Evolutionary conservation across 177 flowering plant species (phyloP), one percentile per base, ranked within the genome.

Genomic region (Telopea speciosissima): DNA sequence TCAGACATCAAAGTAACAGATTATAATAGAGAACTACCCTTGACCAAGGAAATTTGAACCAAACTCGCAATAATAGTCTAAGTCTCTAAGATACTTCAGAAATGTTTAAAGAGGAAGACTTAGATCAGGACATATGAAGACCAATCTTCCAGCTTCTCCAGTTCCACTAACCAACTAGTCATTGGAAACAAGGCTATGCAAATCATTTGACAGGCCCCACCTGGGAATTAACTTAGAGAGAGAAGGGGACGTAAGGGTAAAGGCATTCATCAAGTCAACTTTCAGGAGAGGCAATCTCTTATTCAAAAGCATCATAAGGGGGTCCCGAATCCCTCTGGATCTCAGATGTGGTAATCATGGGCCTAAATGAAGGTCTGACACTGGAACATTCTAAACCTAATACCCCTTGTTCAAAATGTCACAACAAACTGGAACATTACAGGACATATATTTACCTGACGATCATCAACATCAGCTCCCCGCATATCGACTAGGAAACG

Each of bases 401-500:
- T 36, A 72, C 23, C 9, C 52, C 66, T 21, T 33, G 59, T 63
- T 33, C n/a, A 59, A 69, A 33, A 31, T 54, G n/a, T 21, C 5
- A 22, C 16, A 11, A 28, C 17, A 17, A 36, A 36, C 19, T 10
- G 28, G n/a, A 22, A 40, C 12, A 65, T 19, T 14, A 42, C 17
- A 28, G 69, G 17, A 26, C 25, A 58, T 28, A 19, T 13, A 7
- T 31, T 80, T 81, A 95, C 99, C 95, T 92, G 99, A 49, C 85
- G 85, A 72, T 89, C 97, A 81, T 92, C 96, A 69, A 81, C 97
- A 84, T 92, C 99, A 65, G 75, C 93, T 69, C 99, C 99, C 26
- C 97, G 87, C 99, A 95, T 95, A 80, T 95, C 99, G 74, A 92
- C 97, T 44, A 95, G 82, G 80, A 95, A 95, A 16, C 97, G 90